phyloP scores from a whole-genome alignment of 169 alveolate species.

The Plasmodium coatneyi region DNA sequence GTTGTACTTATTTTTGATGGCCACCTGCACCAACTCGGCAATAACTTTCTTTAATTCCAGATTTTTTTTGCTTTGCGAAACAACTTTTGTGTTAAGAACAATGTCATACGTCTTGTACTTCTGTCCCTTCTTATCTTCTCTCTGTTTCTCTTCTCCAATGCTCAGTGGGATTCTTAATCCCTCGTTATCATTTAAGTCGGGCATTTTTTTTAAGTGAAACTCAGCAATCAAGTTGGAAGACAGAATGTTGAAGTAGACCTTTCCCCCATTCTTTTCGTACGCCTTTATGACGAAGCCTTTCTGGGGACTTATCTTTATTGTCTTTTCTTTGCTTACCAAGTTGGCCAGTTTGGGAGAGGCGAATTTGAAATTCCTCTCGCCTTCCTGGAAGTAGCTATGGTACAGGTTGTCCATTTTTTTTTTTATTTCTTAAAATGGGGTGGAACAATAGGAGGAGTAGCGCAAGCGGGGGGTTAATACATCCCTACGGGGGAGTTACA shows the following conservation, averaged over 20 bases:
- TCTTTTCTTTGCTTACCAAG: slow-evolving; percentile 19
- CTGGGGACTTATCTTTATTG: slow-evolving; percentile 69
- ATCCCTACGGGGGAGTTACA: not conserved
- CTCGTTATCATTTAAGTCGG: slow-evolving; percentile 50
- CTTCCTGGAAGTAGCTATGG: not conserved
- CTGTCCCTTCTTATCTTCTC: slow-evolving; percentile 73
- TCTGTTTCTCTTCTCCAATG: slow-evolving; percentile 72
- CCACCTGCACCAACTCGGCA: slow-evolving; percentile 74
- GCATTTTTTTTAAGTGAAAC: slow-evolving; percentile 65
- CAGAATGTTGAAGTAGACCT: slow-evolving; percentile 66
- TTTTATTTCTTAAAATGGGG: not conserved
- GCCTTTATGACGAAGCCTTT: slow-evolving; percentile 76
- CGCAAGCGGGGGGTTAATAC: not conserved
- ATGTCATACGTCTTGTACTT: slow-evolving; percentile 71
- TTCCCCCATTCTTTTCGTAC: slow-evolving; percentile 70
- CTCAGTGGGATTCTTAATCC: slow-evolving; percentile 75
- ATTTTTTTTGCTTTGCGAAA: slow-evolving; percentile 45
- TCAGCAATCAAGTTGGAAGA: slow-evolving; percentile 65
- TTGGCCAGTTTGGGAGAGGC: slow-evolving; percentile 15
- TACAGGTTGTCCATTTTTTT: slow-evolving; percentile 19
- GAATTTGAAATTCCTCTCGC: slow-evolving; percentile 27
- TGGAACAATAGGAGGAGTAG: not conserved
- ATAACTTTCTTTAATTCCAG: slow-evolving; percentile 51
- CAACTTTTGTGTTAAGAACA: slow-evolving; percentile 70
- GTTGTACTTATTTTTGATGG: slow-evolving; percentile 67